These are phyloP conservation scores for Penicillium verrucosum DNA, from an alignment of 2,329 filamentous ascomycete species.

Conservation along the genomic window DNA sequence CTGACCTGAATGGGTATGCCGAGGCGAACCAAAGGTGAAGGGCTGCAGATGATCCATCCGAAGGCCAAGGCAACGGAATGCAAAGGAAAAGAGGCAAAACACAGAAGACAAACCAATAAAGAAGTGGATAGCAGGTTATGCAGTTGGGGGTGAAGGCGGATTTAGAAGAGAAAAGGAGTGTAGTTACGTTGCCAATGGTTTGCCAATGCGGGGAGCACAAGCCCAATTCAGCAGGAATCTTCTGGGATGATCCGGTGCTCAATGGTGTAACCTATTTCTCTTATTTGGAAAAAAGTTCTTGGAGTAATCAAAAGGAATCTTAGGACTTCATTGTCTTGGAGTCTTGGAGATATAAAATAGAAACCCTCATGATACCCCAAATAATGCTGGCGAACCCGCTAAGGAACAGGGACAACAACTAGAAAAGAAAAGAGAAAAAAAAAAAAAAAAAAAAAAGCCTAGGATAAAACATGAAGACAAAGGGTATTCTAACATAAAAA, in stretches of 20 bases:
- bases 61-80: conserved; percentile 13
- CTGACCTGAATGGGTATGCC: conserved; percentile 27
- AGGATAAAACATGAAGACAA: not conserved
- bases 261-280: conserved; percentile 14
- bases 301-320: not conserved
- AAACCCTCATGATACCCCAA: conserved; percentile 11
- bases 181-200: conserved; percentile 19
- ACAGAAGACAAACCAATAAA: conserved; percentile 13
- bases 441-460: not conserved
- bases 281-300: not conserved
- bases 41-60: conserved; percentile 27
- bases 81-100: conserved; percentile 1
- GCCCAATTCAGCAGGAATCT: conserved; percentile 18
- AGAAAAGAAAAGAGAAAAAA: not conserved
- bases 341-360: not conserved
- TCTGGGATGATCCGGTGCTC: conserved; percentile 18
- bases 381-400: conserved; percentile 18
- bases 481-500: not conserved
- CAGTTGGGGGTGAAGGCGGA: conserved; percentile 11
- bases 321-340: not conserved
- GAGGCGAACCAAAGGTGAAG: conserved; percentile 14
- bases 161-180: conserved; percentile 23
- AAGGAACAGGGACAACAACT: conserved; percentile 8
- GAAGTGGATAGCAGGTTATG: conserved; percentile 4
- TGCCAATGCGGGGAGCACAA: conserved; percentile 23